Evolutionary conservation across 2,329 filamentous ascomycete species (phyloP).

Genomic region (Aquanectria penicillioides): DNA sequence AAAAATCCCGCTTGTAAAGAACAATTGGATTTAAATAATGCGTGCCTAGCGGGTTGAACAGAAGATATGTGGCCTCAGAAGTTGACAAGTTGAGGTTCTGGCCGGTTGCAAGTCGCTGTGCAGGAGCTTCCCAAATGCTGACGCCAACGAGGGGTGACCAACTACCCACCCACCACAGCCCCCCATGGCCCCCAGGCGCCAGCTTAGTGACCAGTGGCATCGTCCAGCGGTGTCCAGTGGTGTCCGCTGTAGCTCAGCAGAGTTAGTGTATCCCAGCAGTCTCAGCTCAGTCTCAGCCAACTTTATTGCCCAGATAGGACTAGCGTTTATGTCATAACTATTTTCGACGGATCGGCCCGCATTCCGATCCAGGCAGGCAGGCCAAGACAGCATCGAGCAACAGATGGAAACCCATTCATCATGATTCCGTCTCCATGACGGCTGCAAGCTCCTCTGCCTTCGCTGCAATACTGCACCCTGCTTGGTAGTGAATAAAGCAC

Average conservation of each 20-base stretch:
- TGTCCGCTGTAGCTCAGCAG: not conserved
- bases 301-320: constrained; percentile 19
- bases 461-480: not conserved
- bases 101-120: constrained; percentile 22
- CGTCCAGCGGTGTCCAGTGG: not conserved
- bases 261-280: constrained; percentile 3
- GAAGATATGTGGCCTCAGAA: constrained; percentile 1
- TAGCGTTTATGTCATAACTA: constrained; percentile 36
- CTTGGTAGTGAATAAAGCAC: not conserved
- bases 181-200: not conserved
- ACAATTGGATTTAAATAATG: not conserved
- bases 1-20: not conserved
- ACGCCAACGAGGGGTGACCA: constrained; percentile 23
- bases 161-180: not conserved
- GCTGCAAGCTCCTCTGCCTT: not conserved
- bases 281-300: not conserved
- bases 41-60: not conserved
- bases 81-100: constrained; percentile 15
- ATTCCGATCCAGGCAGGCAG: constrained; percentile 22
- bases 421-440: constrained; percentile 18
- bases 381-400: not conserved
- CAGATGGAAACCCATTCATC: too few species aligned
- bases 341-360: constrained; percentile 29
- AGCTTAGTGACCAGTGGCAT: not conserved
- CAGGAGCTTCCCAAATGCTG: constrained; percentile 26